A percentile compares a stretch with the other conserved stretches of the same genome.
Conservation (phyloP, 768 basidiomycete genomes). For the Phylloporus sp. region DNA sequence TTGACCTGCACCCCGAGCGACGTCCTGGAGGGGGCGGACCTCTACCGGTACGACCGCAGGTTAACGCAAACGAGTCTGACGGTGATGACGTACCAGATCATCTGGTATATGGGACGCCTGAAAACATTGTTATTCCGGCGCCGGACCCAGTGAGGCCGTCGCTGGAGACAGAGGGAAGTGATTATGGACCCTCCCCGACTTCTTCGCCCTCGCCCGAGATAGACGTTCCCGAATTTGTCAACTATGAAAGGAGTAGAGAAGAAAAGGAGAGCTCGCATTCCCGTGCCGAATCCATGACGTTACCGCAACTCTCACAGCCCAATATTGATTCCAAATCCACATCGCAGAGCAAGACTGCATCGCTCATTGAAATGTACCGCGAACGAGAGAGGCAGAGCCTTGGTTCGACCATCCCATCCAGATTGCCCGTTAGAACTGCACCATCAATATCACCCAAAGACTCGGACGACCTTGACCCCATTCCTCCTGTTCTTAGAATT, state of each 20-base stretch:
- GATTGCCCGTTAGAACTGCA: constrained; percentile 32
- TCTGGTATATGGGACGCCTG: constrained; percentile 29
- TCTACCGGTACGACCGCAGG: constrained; percentile 23
- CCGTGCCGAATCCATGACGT: constrained; percentile 27
- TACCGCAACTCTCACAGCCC: constrained; percentile 15
- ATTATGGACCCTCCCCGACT: constrained; percentile 30
- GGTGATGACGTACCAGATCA: constrained; percentile 34
- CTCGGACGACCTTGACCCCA: constrained; percentile 2
- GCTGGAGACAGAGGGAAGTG: constrained; percentile 31
- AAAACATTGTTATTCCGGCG: constrained; percentile 12
- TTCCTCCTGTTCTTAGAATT: background rate
- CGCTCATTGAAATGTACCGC: constrained; percentile 83
- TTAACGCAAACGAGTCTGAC: constrained; percentile 31
- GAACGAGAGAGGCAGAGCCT: constrained; percentile 52
- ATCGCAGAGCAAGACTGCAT: constrained; percentile 59
- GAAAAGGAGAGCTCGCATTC: constrained; percentile 24
- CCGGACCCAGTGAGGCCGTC: constrained; percentile 29
- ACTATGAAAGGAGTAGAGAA: constrained; percentile 19
- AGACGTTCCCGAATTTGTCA: constrained; percentile 28
- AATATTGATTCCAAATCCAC: constrained; percentile 16
- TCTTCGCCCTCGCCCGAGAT: constrained; percentile 26
- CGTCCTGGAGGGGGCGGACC: constrained; percentile 31
- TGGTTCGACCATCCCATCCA: constrained; percentile 21
- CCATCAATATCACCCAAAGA: constrained; percentile 11
- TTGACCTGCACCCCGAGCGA: constrained; percentile 75